A percentile compares a stretch with the other conserved stretches of the same genome.
Conservation (phyloP, 2,329 filamentous ascomycete genomes). For the Trichoderma citrinoviride region DNA sequence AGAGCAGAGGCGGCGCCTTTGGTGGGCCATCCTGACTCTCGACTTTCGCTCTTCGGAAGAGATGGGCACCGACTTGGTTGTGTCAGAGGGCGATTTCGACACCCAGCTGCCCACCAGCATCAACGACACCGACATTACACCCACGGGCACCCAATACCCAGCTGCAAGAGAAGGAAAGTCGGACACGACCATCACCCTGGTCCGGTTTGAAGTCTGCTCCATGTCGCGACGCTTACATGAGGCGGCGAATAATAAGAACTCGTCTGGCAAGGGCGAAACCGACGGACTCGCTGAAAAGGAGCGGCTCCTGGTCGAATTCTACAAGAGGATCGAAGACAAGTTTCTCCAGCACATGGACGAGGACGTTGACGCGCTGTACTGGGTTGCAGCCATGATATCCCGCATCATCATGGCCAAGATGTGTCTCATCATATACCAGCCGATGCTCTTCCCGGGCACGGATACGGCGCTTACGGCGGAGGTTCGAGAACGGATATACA, state of each 20-base stretch:
- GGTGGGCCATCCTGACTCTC: slow-evolving; percentile 58
- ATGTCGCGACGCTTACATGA: slow-evolving; percentile 39
- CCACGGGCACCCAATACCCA: slow-evolving; percentile 48
- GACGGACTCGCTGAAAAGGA: slow-evolving; percentile 39
- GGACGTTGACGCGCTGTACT: slow-evolving; percentile 55
- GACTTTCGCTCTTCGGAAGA: slow-evolving; percentile 57
- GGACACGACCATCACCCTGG: slow-evolving; percentile 48
- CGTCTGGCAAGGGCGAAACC: slow-evolving; percentile 32
- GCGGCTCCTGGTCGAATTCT: slow-evolving; percentile 51
- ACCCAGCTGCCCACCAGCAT: slow-evolving; percentile 50
- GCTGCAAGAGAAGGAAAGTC: slow-evolving; percentile 49
- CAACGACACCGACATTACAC: slow-evolving; percentile 48
- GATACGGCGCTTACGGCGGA: slow-evolving; percentile 57
- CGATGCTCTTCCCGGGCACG: slow-evolving; percentile 60
- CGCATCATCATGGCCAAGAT: slow-evolving; percentile 75
- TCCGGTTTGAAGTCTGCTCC: slow-evolving; percentile 52
- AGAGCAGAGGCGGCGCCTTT: slow-evolving; percentile 59
- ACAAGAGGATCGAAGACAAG: slow-evolving; percentile 52
- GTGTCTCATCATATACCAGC: slow-evolving; percentile 74
- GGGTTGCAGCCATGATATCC: slow-evolving; percentile 65
- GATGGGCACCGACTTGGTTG: slow-evolving; percentile 47
- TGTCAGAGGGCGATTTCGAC: slow-evolving; percentile 44
- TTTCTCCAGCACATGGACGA: slow-evolving; percentile 54
- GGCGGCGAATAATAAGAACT: slow-evolving; percentile 35
- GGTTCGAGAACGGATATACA: slow-evolving; percentile 65